These are phyloP conservation scores for Biancaea sappan DNA, from an alignment of 306 rosid species.

Conservation along the genomic window DNA sequence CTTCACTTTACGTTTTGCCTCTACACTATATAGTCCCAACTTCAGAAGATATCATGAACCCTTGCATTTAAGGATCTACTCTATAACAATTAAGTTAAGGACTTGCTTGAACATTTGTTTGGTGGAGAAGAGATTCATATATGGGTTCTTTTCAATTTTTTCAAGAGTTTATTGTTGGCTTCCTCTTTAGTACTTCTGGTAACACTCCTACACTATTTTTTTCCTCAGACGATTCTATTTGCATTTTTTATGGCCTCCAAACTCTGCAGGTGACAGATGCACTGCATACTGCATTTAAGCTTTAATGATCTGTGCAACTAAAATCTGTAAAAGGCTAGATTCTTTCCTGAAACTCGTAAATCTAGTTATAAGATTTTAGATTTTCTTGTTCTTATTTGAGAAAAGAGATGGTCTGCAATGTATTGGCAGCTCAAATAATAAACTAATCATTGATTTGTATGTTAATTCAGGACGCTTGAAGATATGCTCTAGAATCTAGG, in stretches of 20 bases:
- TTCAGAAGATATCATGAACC: neutral
- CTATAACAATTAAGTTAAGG: neutral
- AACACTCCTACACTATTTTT: neutral
- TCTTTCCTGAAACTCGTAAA: neutral
- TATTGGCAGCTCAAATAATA: neutral
- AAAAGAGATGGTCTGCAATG: conserved; percentile 7
- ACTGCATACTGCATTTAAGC: neutral
- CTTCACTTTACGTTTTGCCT: neutral
- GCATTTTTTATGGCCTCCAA: neutral
- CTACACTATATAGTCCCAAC: neutral
- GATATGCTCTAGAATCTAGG: conserved; percentile 15
- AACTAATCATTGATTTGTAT: neutral
- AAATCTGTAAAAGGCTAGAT: neutral
- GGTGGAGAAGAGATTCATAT: neutral
- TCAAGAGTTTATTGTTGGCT: neutral
- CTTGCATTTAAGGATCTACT: neutral
- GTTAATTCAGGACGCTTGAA: neutral
- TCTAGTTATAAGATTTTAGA: neutral
- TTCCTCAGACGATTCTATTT: neutral
- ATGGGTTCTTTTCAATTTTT: neutral
- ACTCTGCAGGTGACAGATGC: neutral
- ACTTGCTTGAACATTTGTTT: neutral
- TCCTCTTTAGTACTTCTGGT: neutral
- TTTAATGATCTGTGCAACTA: conserved; percentile 9
- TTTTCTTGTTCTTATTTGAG: neutral